Base-by-base conservation (phyloP, 2,329 filamentous ascomycete genomes). In the Corniculantispora saksenae region DNA sequence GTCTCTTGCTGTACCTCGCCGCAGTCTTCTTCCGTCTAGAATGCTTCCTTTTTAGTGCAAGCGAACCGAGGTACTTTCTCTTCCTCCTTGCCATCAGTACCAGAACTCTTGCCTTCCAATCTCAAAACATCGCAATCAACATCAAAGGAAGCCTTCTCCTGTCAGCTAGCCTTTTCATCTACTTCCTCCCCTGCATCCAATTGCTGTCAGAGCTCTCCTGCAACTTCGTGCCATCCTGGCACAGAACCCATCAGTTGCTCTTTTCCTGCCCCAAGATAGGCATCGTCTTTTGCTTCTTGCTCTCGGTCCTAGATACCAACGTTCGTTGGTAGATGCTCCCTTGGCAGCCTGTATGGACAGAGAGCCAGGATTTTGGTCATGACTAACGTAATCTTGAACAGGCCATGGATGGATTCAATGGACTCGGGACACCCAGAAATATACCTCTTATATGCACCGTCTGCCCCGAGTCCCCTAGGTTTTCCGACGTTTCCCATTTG, bases 401-500 rank as follows among this genome's bases (percentile, higher is more conserved):
- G 76, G 69, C 67, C 62, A 83, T 83, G 81, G 78, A 66, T 21
- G 50, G 27, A 47, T 66, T 57, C 45, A 51, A 35, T 43, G 53
- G 53, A 13, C 23, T 38, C n/a, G 25, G 35, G 9, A 64, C 66
- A 13, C 74, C 67, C 68, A 74, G 70, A 65, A 70, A 75, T 56
- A 89, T 93, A 66, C 88, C 91, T 64, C 86, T 97, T 57, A 80
- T 87, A 70, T 98, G 94, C 86, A 89, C 84, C 72, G 89, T 97
- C 70, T 98, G 94, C 75, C 90, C 91, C 43, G 92, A 90, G 70
- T 85, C 85, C 67, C 92, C 92, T 47, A 86, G 80, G 35, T 97
- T 97, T 79, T 97, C 93, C 64, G 94, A 98, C 77, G 83, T 93
- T 53, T 97, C 94, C 40, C 94, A 97, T 77, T 83, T 97, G 45